Conservation (phyloP, 257 asterid species). For the Solanum pennellii region DNA sequence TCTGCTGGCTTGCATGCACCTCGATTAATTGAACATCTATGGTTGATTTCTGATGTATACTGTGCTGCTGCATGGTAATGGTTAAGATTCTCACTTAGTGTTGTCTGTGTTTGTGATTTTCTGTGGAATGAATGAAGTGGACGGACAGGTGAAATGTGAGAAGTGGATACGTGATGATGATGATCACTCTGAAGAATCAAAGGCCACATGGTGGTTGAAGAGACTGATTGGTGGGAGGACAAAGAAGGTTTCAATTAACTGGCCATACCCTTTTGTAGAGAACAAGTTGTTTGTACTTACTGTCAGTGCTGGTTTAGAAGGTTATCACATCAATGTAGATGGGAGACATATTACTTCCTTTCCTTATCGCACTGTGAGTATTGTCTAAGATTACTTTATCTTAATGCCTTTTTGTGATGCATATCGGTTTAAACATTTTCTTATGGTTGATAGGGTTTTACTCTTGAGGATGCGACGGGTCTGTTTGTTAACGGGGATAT, state of each 20-base stretch:
- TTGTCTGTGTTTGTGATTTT: neutral
- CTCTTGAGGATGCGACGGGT: constrained; percentile 93
- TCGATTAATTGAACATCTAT: neutral
- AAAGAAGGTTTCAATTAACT: constrained; percentile 68
- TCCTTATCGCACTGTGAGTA: constrained; percentile 77
- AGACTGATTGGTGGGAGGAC: constrained; percentile 91
- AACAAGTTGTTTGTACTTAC: constrained; percentile 85
- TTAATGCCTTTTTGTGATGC: neutral
- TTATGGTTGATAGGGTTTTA: constrained; percentile 52
- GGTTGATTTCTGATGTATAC: neutral
- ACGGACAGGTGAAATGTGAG: constrained; percentile 90
- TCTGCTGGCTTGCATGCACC: neutral
- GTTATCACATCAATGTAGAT: constrained; percentile 75
- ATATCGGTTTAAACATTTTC: neutral
- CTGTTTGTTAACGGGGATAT: constrained; percentile 65
- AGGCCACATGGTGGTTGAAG: constrained; percentile 82
- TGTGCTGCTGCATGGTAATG: neutral
- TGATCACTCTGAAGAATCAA: constrained; percentile 63
- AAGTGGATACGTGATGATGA: constrained; percentile 89
- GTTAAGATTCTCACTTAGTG: neutral
- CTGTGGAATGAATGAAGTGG: constrained; percentile 43
- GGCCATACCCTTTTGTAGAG: constrained; percentile 93
- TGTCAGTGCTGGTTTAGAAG: constrained; percentile 83
- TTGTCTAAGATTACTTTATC: neutral
- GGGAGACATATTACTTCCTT: constrained; percentile 87